Evolutionary conservation across 2,329 filamentous ascomycete genomes (phyloP).

Genomic region (Penicillium sp.): DNA sequence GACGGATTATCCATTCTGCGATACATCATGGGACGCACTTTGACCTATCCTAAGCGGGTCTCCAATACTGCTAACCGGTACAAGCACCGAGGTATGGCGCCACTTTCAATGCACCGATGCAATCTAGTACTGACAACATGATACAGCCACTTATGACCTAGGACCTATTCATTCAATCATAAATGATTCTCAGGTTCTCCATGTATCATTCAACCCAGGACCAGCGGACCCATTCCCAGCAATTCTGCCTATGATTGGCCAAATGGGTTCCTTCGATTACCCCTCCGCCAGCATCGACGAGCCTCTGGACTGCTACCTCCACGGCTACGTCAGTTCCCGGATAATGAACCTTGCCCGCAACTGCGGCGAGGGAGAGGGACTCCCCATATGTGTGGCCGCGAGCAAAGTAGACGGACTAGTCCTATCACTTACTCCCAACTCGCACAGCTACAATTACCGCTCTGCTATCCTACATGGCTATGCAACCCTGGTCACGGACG

Average conservation of each 20-base stretch:
- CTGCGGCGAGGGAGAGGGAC: conserved; percentile 45
- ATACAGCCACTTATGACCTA: conserved; percentile 66
- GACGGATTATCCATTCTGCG: not conserved
- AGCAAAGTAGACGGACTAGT: conserved; percentile 76
- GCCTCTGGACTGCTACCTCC: conserved; percentile 72
- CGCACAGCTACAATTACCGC: conserved; percentile 83
- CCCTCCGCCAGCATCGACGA: conserved; percentile 60
- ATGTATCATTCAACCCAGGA: conserved; percentile 70
- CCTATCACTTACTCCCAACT: conserved; percentile 72
- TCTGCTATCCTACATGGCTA: conserved; percentile 74
- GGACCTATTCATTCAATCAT: conserved; percentile 70
- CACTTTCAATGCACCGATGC: not conserved
- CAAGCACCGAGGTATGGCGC: conserved; percentile 56
- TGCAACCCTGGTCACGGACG: conserved; percentile 63
- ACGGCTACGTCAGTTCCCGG: conserved; percentile 77
- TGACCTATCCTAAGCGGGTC: conserved; percentile 59
- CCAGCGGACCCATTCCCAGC: conserved; percentile 66
- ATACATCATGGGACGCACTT: conserved; percentile 40
- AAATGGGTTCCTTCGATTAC: conserved; percentile 67
- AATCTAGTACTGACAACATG: conserved; percentile 7
- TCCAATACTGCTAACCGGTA: conserved; percentile 66
- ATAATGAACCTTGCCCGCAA: conserved; percentile 63
- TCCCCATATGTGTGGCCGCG: conserved; percentile 70
- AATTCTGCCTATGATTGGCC: conserved; percentile 79
- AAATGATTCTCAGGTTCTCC: conserved; percentile 68